Evolutionary conservation across 2,329 filamentous ascomycete genomes (phyloP).

Genomic region (Trichoderma semiorbis): DNA sequence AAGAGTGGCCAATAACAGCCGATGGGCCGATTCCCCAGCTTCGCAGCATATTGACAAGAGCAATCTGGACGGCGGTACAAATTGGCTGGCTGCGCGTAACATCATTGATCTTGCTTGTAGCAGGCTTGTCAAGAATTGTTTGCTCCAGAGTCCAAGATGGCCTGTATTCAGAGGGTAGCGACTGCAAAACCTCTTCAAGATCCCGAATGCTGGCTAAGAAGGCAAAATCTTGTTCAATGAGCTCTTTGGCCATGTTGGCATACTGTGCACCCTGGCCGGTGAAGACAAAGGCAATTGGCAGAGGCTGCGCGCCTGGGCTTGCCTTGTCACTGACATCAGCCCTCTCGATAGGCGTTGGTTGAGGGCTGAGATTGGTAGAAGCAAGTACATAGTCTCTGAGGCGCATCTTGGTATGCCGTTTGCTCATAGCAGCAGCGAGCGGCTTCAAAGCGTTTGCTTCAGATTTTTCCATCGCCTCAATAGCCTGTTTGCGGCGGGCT

Average conservation of each 20-base stretch:
- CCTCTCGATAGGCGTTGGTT: not conserved
- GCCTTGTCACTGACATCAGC: constrained; percentile 7
- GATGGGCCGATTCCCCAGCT: not conserved
- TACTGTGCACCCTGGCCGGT: constrained; percentile 29
- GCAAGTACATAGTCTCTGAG: not conserved
- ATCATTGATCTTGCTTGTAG: constrained; percentile 18
- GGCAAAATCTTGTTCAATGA: constrained; percentile 11
- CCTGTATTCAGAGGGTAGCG: not conserved
- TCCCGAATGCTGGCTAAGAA: constrained; percentile 20
- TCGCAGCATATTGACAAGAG: not conserved
- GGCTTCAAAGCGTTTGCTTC: not conserved
- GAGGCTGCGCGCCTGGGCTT: not conserved
- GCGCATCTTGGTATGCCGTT: constrained; percentile 7
- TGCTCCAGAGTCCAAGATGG: constrained; percentile 14
- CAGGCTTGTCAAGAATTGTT: constrained; percentile 20
- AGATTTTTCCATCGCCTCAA: not conserved
- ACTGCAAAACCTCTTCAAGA: constrained; percentile 7
- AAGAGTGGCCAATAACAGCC: constrained; percentile 1
- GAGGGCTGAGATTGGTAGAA: not conserved
- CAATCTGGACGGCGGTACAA: not conserved
- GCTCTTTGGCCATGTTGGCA: constrained; percentile 21
- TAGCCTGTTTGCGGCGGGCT: not conserved
- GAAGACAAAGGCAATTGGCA: constrained; percentile 22
- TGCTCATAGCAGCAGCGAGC: not conserved
- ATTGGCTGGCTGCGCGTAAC: constrained; percentile 18